These are phyloP conservation scores for Plasmopara muralis DNA, from an alignment of 352 stramenopile species.

Conservation along the genomic window DNA sequence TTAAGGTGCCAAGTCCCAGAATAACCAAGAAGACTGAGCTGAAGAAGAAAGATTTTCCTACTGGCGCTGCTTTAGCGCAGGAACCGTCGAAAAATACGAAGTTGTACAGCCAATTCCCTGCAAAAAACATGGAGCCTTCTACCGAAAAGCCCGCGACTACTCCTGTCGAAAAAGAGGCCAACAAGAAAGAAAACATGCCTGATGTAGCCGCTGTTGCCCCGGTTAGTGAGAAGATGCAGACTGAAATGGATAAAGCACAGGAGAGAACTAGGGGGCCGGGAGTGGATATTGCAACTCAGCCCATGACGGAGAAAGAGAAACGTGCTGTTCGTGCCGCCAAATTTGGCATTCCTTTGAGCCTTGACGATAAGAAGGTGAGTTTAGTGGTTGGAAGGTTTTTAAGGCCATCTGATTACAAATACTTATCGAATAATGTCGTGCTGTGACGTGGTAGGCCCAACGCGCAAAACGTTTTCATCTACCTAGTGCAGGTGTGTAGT, in stretches of 20 bases:
- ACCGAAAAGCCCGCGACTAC: constrained; percentile 2
- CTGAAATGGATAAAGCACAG: constrained; percentile 7
- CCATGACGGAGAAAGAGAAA: constrained; percentile 71
- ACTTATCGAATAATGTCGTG: neutral
- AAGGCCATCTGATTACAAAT: neutral
- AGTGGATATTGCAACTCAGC: constrained; percentile 17
- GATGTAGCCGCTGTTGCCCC: constrained; percentile 5
- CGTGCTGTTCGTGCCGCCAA: constrained; percentile 69
- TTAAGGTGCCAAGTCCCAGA: constrained; percentile 39
- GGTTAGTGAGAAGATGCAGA: constrained; percentile 9
- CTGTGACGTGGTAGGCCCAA: constrained; percentile 32
- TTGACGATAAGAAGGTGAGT: constrained; percentile 71
- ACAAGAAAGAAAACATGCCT: constrained; percentile 5
- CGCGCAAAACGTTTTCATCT: constrained; percentile 79
- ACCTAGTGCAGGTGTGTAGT: constrained; percentile 26
- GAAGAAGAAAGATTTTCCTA: constrained; percentile 21
- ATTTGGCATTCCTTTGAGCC: constrained; percentile 64
- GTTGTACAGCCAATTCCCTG: constrained; percentile 3
- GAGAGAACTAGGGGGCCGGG: constrained; percentile 5
- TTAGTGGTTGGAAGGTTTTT: neutral
- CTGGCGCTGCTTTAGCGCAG: constrained; percentile 3
- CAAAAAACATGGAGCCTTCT: constrained; percentile 19
- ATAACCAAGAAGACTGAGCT: constrained; percentile 28
- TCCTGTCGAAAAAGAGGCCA: constrained; percentile 13
- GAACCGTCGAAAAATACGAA: constrained; percentile 21